phyloP scores from a whole-genome alignment of 202 grass and related monocot genomes.

The Thinopyrum obtusiflorum region DNA sequence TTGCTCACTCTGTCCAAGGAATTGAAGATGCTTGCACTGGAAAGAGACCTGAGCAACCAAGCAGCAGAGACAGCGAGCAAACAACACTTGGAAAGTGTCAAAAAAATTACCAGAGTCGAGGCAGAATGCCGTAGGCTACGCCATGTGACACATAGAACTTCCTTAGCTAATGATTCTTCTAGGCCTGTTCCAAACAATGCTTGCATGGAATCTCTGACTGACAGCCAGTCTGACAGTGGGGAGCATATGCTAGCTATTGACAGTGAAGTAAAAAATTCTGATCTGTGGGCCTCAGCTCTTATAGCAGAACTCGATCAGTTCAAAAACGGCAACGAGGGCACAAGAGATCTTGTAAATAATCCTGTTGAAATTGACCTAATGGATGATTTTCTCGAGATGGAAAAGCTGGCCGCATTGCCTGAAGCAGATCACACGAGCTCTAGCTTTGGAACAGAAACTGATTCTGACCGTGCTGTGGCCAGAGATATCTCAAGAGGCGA shows the following conservation, averaged over 20 bases:
- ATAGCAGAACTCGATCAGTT: constrained; percentile 84
- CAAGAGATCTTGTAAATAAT: constrained; percentile 46
- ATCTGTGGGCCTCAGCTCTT: constrained; percentile 78
- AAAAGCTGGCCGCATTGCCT: constrained; percentile 72
- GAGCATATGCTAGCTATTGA: constrained; percentile 62
- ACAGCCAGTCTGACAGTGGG: constrained; percentile 80
- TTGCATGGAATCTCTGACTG: constrained; percentile 71
- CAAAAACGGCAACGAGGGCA: constrained; percentile 45
- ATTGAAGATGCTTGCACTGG: constrained; percentile 58
- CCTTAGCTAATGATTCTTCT: constrained; percentile 38
- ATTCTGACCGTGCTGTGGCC: constrained; percentile 42
- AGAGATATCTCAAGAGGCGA: constrained; percentile 37
- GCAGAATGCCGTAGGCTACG: constrained; percentile 75
- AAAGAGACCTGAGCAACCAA: constrained; percentile 85
- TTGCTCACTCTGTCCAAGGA: constrained; percentile 49
- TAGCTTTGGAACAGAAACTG: constrained; percentile 42
- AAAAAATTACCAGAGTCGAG: constrained; percentile 76
- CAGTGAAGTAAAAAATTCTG: constrained; percentile 63
- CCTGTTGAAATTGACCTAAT: constrained; percentile 73
- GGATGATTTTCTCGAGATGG: constrained; percentile 99
- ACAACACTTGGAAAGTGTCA: constrained; percentile 84
- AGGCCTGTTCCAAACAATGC: constrained; percentile 40
- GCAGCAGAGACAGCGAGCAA: constrained; percentile 95
- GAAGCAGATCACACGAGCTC: constrained; percentile 43
- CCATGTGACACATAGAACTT: constrained; percentile 42